A percentile compares a stretch with the other conserved stretches of the same genome.
phyloP scores from a whole-genome alignment of 192 early-diverging fungal species.

The Phlyctochytrium bullatum region DNA sequence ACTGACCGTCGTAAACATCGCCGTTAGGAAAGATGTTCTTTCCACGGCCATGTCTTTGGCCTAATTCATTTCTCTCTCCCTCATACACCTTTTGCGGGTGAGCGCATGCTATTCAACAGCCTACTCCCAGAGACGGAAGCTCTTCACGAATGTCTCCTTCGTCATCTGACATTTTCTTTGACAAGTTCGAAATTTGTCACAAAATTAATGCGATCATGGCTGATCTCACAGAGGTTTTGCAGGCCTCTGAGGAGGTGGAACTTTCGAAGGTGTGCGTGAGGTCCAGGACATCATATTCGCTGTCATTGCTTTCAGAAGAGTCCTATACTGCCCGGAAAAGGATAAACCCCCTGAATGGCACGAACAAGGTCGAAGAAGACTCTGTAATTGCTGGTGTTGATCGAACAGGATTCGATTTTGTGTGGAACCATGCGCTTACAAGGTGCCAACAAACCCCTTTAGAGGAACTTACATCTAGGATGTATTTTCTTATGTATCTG shows the following conservation, averaged over 20 bases:
- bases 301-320: neutral
- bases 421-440: constrained; percentile 51
- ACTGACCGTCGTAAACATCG: constrained; percentile 51
- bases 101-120: neutral
- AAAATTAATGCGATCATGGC: too few relatives aligned
- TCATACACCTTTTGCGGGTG: constrained; percentile 56
- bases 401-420: constrained; percentile 31
- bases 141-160: constrained; percentile 34
- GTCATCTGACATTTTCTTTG: constrained; percentile 13
- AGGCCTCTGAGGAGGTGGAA: neutral
- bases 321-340: neutral
- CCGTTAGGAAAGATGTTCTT: constrained; percentile 58
- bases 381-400: neutral
- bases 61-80: constrained; percentile 50
- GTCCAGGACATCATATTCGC: neutral
- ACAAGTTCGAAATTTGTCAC: neutral
- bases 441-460: constrained; percentile 19
- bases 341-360: neutral
- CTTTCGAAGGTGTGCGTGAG: neutral
- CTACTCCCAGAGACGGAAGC: neutral
- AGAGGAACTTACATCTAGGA: neutral
- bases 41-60: constrained; percentile 55
- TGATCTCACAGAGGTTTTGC: too few relatives aligned
- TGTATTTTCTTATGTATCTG: constrained; percentile 52
- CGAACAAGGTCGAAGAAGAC: neutral